Evolutionary conservation across 352 stramenopile species (phyloP).

Genomic region (Pythium chondricola): DNA sequence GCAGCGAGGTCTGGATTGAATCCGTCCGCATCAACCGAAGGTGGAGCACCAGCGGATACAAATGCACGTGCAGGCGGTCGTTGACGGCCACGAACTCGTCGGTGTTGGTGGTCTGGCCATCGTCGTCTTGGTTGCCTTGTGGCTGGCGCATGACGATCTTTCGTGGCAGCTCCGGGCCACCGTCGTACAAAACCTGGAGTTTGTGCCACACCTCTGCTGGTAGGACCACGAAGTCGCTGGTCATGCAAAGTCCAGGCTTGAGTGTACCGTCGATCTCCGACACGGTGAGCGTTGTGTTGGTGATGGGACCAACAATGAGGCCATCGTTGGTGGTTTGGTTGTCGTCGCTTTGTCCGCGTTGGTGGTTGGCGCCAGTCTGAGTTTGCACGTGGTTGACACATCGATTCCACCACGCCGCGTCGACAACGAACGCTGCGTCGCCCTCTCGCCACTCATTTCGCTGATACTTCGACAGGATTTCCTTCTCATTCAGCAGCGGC

Average conservation of each 20-base stretch:
- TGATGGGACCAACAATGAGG: background rate
- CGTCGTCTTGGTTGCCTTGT: background rate
- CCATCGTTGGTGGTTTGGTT: background rate
- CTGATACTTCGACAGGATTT: conserved; percentile 29
- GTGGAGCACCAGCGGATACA: conserved; percentile 51
- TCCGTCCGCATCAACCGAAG: conserved; percentile 56
- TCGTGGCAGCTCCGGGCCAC: conserved; percentile 47
- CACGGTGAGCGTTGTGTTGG: background rate
- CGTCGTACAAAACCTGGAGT: conserved; percentile 45
- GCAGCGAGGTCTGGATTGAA: conserved; percentile 41
- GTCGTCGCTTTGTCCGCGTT: background rate
- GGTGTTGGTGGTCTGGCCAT: background rate
- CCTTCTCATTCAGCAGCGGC: conserved; percentile 34
- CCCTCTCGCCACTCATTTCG: conserved; percentile 32
- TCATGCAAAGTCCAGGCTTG: conserved; percentile 20
- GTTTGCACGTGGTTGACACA: conserved; percentile 35
- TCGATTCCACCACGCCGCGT: conserved; percentile 47
- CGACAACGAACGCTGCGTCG: conserved; percentile 45
- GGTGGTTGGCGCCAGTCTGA: background rate
- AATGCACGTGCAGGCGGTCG: conserved; percentile 23
- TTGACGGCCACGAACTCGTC: conserved; percentile 3
- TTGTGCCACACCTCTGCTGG: conserved; percentile 36
- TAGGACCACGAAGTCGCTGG: conserved; percentile 45
- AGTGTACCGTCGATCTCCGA: conserved; percentile 40
- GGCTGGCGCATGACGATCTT: conserved; percentile 20